Base-by-base conservation (phyloP, 2,329 filamentous ascomycete species). In the Aspergillus luchuensis region DNA sequence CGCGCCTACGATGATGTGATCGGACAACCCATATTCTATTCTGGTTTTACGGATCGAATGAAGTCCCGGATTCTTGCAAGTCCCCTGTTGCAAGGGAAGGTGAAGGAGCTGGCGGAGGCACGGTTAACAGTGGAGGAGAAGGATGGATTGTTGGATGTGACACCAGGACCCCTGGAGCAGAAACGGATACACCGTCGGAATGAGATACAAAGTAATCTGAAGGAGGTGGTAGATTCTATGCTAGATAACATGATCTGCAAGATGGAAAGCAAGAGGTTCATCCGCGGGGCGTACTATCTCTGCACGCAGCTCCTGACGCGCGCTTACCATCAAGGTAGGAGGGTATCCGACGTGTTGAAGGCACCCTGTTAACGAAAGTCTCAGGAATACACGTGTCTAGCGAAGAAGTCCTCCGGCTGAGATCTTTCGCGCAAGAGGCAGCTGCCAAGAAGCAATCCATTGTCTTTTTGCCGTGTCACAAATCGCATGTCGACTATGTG, bases 171-270 rank as follows among this genome's bases (percentile, higher is more conserved):
- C n/a, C 58, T 72, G 36, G 66, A 70, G 10, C 66, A 71, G 50
- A 74, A 71, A 19, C 71, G 68, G 59, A 62, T 67, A 5, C 71
- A 72, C 49, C 74, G 77, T 13, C 68, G 74, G 53, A 80, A 79
- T 58, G 87, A 90, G 68, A 86, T 98, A 58, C 88, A 92, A 71
- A 81, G 82, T 39, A 89, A 89, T 60, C 80, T 99, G 49, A 84
- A 87, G 57, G 88, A 97, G 71, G 89, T 97, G 4, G 90, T 91
- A 4, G 91, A 95, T 65, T 88, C 89, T 66, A 89, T 95, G 85
- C 91, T 92, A 23, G 92, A 97, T 72, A 87, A 89, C 64, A 98
- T 99, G 95, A 97, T 99, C 63, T 98, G 94, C 85, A 99, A 99
- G 79, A 94, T 98, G 84, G 95, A 99, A 77, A 96, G 90, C 81